Evolutionary conservation across 495 filamentous ascomycete genomes (phyloP).

Genomic region (Penicillium turbatum): DNA sequence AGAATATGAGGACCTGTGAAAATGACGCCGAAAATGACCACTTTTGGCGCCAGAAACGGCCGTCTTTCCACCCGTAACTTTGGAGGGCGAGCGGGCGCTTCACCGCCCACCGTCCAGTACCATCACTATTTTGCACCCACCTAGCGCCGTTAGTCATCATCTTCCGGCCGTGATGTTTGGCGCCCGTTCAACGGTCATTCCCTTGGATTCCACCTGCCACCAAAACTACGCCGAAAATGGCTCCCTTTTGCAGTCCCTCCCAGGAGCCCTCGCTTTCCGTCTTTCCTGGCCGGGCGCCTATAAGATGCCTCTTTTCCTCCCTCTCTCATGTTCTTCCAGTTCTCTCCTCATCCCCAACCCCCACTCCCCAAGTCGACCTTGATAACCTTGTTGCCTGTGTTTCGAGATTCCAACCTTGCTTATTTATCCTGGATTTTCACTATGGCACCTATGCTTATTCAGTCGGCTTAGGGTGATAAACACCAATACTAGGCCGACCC

Average conservation of each 20-base stretch:
- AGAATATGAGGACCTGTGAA: neutral
- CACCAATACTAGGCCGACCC: slow-evolving; percentile 31
- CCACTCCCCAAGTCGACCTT: neutral
- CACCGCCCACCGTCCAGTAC: neutral
- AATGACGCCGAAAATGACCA: neutral
- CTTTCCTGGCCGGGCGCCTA: slow-evolving; percentile 6
- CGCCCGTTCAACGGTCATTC: neutral
- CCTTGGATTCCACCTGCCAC: slow-evolving; percentile 8
- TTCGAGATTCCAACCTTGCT: neutral
- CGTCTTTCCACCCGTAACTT: neutral
- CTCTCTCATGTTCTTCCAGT: slow-evolving; percentile 4
- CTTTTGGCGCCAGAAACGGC: neutral
- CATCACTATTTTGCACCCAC: neutral
- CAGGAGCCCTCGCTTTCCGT: slow-evolving; percentile 6
- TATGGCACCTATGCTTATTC: slow-evolving; percentile 15
- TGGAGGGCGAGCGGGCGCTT: neutral
- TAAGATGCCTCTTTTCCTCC: slow-evolving; percentile 5
- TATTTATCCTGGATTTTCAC: neutral
- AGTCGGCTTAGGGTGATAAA: slow-evolving; percentile 19
- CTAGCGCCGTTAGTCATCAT: neutral
- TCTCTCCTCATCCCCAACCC: neutral
- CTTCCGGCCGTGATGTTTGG: neutral
- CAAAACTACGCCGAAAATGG: slow-evolving; percentile 18
- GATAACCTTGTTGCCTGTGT: slow-evolving; percentile 1
- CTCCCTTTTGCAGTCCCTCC: slow-evolving; percentile 8